Evolutionary conservation across 805 yeast species (phyloP), one percentile per base, ranked within the genome.

Genomic region (Vanderwaltozyma verrucispora): DNA sequence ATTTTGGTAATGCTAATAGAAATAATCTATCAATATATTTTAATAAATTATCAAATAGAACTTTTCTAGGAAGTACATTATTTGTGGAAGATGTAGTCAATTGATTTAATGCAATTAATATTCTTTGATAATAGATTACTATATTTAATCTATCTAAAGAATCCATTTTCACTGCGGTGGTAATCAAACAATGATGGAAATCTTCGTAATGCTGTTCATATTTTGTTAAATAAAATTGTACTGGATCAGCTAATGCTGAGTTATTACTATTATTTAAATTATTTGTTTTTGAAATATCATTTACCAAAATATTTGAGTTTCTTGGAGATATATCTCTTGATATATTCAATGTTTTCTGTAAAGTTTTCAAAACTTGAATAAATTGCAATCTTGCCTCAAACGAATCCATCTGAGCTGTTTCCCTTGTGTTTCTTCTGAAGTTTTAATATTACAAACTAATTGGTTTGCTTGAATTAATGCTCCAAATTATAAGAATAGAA

Each of bases 401-500:
- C 1, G 95, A 78, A 54, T 88, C 96, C 94, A 88, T 85, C 13
- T 21, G n/a, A n/a, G n/a, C n/a, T n/a, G n/a, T n/a, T n/a, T n/a
- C n/a, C n/a, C n/a, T n/a, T n/a, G n/a, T n/a, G n/a, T n/a, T n/a
- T n/a, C n/a, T n/a, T n/a, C n/a, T n/a, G n/a, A n/a, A n/a, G n/a
- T n/a, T n/a, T n/a, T n/a, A n/a, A n/a, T n/a, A n/a, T n/a, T n/a
- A n/a, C n/a, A n/a, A n/a, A n/a, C n/a, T n/a, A n/a, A n/a, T n/a
- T n/a, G n/a, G n/a, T n/a, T n/a, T n/a, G n/a, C n/a, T n/a, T n/a
- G n/a, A n/a, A n/a, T n/a, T n/a, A n/a, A n/a, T n/a, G n/a, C n/a
- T n/a, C n/a, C n/a, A n/a, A n/a, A n/a, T n/a, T n/a, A n/a, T n/a
- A n/a, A n/a, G n/a, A n/a, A n/a, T n/a, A n/a, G n/a, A n/a, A n/a